Percentiles rank a stretch among this genome's conserved stretches.
Evolutionary conservation across 495 filamentous ascomycete genomes (phyloP).

Genomic region (Talaromyces thailandensis): DNA sequence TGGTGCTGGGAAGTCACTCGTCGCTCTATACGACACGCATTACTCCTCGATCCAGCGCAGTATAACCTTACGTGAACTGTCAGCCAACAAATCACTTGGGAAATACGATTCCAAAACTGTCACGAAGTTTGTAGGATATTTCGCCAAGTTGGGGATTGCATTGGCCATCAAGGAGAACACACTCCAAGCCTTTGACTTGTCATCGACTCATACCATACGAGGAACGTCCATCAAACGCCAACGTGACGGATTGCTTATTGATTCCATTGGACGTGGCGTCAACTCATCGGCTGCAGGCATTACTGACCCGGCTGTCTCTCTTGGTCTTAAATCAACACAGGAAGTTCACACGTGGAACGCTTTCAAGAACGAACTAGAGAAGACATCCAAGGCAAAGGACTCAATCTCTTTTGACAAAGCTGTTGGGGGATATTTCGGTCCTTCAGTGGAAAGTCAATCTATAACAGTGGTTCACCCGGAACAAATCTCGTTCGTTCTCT

Average conservation of each 20-base stretch:
- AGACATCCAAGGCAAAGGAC: slow-evolving; percentile 19
- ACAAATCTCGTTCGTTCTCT: slow-evolving; percentile 40
- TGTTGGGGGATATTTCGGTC: slow-evolving; percentile 25
- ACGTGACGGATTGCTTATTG: slow-evolving; percentile 57
- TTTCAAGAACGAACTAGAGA: slow-evolving; percentile 19
- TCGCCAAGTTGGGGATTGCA: slow-evolving; percentile 52
- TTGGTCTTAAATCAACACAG: slow-evolving; percentile 25
- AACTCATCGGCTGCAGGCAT: slow-evolving; percentile 27
- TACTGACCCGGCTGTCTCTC: slow-evolving; percentile 24
- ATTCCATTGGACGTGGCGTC: slow-evolving; percentile 56
- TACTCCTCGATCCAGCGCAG: slow-evolving; percentile 54
- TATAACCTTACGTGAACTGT: slow-evolving; percentile 35
- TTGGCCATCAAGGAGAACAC: slow-evolving; percentile 48
- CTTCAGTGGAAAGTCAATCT: slow-evolving; percentile 13
- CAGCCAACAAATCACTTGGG: slow-evolving; percentile 12
- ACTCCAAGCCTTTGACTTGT: slow-evolving; percentile 54
- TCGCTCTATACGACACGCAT: slow-evolving; percentile 55
- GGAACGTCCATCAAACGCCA: slow-evolving; percentile 49
- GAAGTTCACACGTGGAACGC: slow-evolving; percentile 28
- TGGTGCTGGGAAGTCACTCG: slow-evolving; percentile 33
- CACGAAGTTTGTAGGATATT: slow-evolving; percentile 47
- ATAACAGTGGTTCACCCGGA: slow-evolving; percentile 29
- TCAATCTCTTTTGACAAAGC: slow-evolving; percentile 27
- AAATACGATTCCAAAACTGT: slow-evolving; percentile 11
- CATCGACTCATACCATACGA: slow-evolving; percentile 37